A percentile compares a stretch with the other conserved stretches of the same genome.
Conservation (phyloP, 441 rosid genomes). For the Populus trichocarpa region DNA sequence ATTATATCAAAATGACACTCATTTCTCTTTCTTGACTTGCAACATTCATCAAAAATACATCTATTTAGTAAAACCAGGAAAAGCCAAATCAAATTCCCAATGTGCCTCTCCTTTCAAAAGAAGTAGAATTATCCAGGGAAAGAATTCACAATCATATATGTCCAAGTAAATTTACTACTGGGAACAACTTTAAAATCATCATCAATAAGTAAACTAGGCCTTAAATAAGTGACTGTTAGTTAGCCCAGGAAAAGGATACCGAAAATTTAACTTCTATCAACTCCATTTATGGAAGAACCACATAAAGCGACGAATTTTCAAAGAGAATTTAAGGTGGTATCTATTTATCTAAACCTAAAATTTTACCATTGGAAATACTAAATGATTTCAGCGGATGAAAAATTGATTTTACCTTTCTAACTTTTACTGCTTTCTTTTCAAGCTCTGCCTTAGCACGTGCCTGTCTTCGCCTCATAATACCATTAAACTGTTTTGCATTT, state of each 20-base stretch:
- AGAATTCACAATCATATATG: background rate
- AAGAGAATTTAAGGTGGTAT: background rate
- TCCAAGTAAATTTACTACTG: background rate
- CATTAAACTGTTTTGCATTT: slow-evolving; percentile 88
- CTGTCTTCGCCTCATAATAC: slow-evolving; percentile 86
- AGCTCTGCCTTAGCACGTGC: slow-evolving; percentile 96
- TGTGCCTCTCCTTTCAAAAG: background rate
- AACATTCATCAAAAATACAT: background rate
- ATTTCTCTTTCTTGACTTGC: background rate
- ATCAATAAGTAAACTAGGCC: background rate
- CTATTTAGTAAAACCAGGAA: background rate
- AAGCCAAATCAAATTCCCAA: background rate
- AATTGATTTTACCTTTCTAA: slow-evolving; percentile 53
- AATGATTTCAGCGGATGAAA: background rate
- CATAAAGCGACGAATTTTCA: background rate
- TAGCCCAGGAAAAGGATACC: background rate
- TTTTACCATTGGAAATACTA: background rate
- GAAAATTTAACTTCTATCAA: background rate
- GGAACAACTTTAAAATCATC: background rate
- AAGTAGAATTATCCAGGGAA: background rate
- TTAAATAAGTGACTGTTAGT: background rate
- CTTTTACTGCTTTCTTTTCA: slow-evolving; percentile 67
- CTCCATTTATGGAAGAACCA: background rate
- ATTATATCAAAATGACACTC: no score
- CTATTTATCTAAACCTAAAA: background rate